Base-by-base conservation (phyloP, 441 rosid genomes). In the Populus hybrid region DNA sequence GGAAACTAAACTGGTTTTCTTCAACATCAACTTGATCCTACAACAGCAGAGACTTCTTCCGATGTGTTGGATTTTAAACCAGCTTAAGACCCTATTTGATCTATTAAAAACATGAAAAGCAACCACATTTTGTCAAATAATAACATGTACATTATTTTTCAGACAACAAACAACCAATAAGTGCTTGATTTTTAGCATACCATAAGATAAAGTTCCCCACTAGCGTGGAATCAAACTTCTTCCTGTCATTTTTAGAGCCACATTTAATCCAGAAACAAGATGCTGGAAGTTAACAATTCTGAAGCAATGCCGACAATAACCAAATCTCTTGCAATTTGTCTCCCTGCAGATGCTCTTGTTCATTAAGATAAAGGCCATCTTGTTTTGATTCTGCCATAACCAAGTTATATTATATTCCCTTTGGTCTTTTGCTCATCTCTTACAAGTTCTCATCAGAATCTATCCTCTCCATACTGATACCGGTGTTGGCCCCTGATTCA, bases 211-310 rank as follows among this genome's bases (percentile, higher is more conserved):
- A 31, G 23, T 69, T 8, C 14, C 26, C 38, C 12, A 59, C 12
- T 6, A 72, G 65, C 26, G 64, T 3, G 2, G 24, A 72, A 53
- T 72, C n/a, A 45, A 16, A 36, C 40, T 36, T 36, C 50, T 24
- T 69, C 63, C 18, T 35, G 50, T 28, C 64, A 73, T 64, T 21
- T 71, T n/a, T 68, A 61, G 9, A 35, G n/a, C 56, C 7, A 63
- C 14, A 63, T 31, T 73, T 73, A 16, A 29, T 29, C 64, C n/a
- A 74, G 64, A 40, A 40, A 24, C 69, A 64, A 36, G 70, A 74
- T 56, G 28, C 75, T 50, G 26, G 31, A 56, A 56, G 28, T 10
- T 7, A 69, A 69, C 28, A 50, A 21, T 21, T 26, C 64, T 29
- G 35, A 36, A 50, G 65, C 64, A 50, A 24, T 45, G 11, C 11